Base-by-base conservation (phyloP, 768 basidiomycete species). In the Suillus cothurnatus region DNA sequence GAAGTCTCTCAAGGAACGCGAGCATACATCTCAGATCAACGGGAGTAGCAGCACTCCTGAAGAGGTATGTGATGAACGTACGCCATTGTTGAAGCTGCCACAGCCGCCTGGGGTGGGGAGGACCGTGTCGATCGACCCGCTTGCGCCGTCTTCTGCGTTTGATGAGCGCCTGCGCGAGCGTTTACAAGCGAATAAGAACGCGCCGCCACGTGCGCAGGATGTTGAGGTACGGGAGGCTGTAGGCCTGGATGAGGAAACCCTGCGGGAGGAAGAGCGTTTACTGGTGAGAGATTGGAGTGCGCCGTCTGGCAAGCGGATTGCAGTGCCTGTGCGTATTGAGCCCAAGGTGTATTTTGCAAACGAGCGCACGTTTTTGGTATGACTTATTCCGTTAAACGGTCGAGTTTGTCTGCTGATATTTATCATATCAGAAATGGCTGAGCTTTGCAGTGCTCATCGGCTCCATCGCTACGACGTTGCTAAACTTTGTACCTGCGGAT, bases 331-430 rank as follows among this genome's bases (percentile, higher is more conserved):
- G n/a, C 86, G 97, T 62, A 86, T 99, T 56, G 97, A 99, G 76
- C 97, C 97, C 34, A 99, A 99, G 79, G 95, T 97, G 4, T 97
- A 96, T 74, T 99, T 98, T 75, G 97, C 97, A 7, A 89, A 91
- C 43, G 96, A 98, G 77, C 84, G 97, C 66, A 99, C 96, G 17
- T 97, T 95, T 84, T 76, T 96, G 78, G 95, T 93, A 75, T 78
- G 94, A 82, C 31, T 64, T 31, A 4, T 12, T 36, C 38, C 7
- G 26, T 50, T 50, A 41, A 14, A 6, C 8, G 53, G 19, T 59
- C 28, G 28, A 34, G 53, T 62, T 71, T 45, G 68, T 28, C 32
- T 31, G 15, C 12, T 23, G 34, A 64, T 59, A 49, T 32, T 23
- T 19, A 41, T 47, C 59, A 65, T 41, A 36, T 26, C 75, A 96